Percentiles rank a stretch among this genome's conserved stretches.
Conservation (phyloP, 495 filamentous ascomycete genomes). For the Sordaria brevicollis region DNA sequence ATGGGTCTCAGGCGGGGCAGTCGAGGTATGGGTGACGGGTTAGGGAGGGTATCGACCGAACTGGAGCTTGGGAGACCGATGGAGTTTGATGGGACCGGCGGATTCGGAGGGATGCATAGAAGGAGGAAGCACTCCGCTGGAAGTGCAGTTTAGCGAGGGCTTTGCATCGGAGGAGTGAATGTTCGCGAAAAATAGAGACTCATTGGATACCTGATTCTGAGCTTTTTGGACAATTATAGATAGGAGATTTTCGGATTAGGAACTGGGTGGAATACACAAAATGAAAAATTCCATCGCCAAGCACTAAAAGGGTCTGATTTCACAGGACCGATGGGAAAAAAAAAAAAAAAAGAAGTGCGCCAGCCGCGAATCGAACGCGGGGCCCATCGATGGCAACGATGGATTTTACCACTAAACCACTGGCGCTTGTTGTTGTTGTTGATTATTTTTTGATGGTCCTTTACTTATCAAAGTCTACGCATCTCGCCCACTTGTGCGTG, state of each 20-base stretch:
- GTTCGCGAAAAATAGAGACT: neutral
- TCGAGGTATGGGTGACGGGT: neutral
- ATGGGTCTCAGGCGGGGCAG: neutral
- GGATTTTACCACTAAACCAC: conserved; percentile 46
- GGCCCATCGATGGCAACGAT: conserved; percentile 45
- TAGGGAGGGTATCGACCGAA: neutral
- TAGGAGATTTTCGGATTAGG: neutral
- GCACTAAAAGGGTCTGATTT: neutral
- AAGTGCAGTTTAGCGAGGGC: neutral
- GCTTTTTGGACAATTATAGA: neutral
- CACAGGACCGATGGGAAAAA: neutral
- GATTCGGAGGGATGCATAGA: neutral
- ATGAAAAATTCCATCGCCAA: neutral
- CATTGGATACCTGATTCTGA: neutral
- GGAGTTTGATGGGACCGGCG: neutral
- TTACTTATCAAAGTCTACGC: neutral
- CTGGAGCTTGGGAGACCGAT: neutral
- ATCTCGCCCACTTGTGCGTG: neutral
- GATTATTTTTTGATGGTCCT: too few species aligned
- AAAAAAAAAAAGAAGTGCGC: conserved; percentile 20
- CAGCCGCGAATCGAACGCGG: conserved; percentile 42
- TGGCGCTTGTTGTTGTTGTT: conserved; percentile 4
- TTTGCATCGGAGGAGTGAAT: neutral
- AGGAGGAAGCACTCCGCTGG: neutral
- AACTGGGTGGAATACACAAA: neutral